Evolutionary conservation across 495 filamentous ascomycete genomes (phyloP).

Genomic region (Thermochaetoides thermophila): DNA sequence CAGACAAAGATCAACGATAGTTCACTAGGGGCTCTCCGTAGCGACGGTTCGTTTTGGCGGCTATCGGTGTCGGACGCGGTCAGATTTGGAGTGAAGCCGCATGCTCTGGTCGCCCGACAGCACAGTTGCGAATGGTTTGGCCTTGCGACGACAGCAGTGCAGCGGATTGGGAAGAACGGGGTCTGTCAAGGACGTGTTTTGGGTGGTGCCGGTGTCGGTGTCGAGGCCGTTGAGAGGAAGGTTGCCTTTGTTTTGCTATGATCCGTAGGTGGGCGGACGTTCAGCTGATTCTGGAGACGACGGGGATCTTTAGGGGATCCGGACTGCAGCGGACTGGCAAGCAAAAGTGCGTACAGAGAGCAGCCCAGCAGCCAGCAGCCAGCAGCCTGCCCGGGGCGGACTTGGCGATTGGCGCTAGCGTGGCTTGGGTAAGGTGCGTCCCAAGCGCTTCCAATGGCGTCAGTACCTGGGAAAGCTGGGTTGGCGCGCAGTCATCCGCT

Average conservation of each 20-base stretch:
- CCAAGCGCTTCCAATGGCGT: not conserved
- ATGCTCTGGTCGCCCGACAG: too few species aligned
- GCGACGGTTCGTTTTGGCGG: constrained; percentile 1
- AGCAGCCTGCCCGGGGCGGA: not conserved
- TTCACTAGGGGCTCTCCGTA: constrained; percentile 2
- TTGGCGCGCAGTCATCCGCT: not conserved
- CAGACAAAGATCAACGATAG: too few species aligned
- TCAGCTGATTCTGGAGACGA: constrained; percentile 1
- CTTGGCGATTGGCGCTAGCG: not conserved
- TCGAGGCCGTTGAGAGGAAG: constrained; percentile 2
- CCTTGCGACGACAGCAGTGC: too few species aligned
- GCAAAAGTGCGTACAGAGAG: too few species aligned
- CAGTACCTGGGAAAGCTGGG: not conserved
- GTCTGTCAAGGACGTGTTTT: too few species aligned
- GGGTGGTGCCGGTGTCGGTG: not conserved
- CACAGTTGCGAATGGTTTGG: too few species aligned
- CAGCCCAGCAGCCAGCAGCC: too few species aligned
- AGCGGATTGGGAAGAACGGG: too few species aligned
- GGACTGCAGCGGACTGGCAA: not conserved
- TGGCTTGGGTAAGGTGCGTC: not conserved
- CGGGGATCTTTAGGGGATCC: not conserved
- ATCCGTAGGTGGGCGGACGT: too few species aligned
- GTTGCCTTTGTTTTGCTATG: too few species aligned
- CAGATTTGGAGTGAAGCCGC: too few species aligned
- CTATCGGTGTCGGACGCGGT: too few species aligned